A percentile compares a stretch with the other conserved stretches of the same genome.
Conservation (phyloP, 73 alveolate species). For the Loxodes magnus region DNA sequence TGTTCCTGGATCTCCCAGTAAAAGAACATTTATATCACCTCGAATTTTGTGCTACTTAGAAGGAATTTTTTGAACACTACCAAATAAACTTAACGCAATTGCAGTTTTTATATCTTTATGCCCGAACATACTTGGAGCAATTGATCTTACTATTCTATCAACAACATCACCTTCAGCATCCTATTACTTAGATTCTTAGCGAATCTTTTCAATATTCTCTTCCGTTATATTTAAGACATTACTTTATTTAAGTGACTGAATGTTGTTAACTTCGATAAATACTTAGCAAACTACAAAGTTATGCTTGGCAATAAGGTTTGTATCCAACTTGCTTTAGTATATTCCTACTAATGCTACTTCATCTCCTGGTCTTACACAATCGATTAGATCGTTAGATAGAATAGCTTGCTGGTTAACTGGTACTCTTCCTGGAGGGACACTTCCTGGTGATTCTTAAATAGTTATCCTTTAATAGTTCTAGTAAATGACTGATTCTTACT, state of each 20-base stretch:
- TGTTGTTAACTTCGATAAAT: constrained; percentile 89
- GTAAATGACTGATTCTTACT: constrained; percentile 70
- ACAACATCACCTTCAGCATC: no score
- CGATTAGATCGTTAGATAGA: constrained; percentile 94
- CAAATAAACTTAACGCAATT: constrained; percentile 78
- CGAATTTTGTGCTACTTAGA: constrained; percentile 98
- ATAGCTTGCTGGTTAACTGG: constrained; percentile 97
- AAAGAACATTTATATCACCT: constrained; percentile 98
- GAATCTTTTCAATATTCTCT: constrained; percentile 86
- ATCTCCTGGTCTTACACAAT: constrained; percentile 99
- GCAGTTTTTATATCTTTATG: constrained; percentile 95
- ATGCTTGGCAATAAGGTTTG: constrained; percentile 86
- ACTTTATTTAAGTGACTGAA: constrained; percentile 80
- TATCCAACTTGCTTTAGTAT: constrained; percentile 82
- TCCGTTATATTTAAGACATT: constrained; percentile 73
- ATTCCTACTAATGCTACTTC: constrained; percentile 96
- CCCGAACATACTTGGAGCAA: constrained; percentile 99
- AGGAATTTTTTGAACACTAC: constrained; percentile 96
- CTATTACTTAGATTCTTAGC: constrained; percentile 85
- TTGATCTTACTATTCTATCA: constrained; percentile 71
- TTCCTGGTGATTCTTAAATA: constrained; percentile 98
- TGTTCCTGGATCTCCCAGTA: constrained; percentile 95
- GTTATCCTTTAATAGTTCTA: constrained; percentile 95
- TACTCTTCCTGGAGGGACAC: constrained; percentile 99
- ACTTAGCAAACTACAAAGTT: constrained; percentile 94